Evolutionary conservation across 805 yeast species (phyloP).

Genomic region (Candida ficus): DNA sequence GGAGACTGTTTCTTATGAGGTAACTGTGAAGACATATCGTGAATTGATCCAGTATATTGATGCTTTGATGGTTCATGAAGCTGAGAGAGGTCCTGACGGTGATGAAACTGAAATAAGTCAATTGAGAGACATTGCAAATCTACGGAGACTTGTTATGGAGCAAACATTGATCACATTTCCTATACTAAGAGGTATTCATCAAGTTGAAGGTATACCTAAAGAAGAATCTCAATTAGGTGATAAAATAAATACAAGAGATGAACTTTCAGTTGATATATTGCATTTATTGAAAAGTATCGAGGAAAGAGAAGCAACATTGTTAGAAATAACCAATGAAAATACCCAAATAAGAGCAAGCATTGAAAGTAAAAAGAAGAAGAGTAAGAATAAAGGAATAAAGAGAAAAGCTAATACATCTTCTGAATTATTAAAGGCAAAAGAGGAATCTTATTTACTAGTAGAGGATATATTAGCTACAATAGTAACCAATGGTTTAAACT

Average conservation of each 20-base stretch:
- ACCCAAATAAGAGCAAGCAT: neutral
- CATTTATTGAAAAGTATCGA: slow-evolving; percentile 4
- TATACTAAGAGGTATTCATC: slow-evolving; percentile 21
- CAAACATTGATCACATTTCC: slow-evolving; percentile 17
- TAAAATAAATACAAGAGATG: slow-evolving; percentile 13
- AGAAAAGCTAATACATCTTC: no score
- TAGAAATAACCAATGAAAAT: no score
- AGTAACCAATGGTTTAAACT: slow-evolving; percentile 30
- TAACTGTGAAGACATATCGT: slow-evolving; percentile 28
- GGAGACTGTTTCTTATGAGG: neutral
- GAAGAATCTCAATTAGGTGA: slow-evolving; percentile 13
- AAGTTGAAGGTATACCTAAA: slow-evolving; percentile 20
- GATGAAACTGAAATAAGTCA: neutral
- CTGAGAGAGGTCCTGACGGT: neutral
- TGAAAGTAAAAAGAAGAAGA: neutral
- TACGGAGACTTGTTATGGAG: slow-evolving; percentile 16
- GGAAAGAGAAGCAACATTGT: no score
- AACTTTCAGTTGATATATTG: slow-evolving; percentile 9
- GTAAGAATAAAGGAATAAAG: no score
- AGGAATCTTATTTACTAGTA: slow-evolving; percentile 5
- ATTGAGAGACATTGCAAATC: slow-evolving; percentile 8
- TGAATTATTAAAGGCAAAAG: slow-evolving; percentile 5
- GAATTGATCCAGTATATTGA: slow-evolving; percentile 24
- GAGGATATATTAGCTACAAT: slow-evolving; percentile 27
- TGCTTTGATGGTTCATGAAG: slow-evolving; percentile 20